Evolutionary conservation across 2,329 filamentous ascomycete genomes (phyloP), one percentile per base, ranked within the genome.

Genomic region (Trichophyton verrucosum): DNA sequence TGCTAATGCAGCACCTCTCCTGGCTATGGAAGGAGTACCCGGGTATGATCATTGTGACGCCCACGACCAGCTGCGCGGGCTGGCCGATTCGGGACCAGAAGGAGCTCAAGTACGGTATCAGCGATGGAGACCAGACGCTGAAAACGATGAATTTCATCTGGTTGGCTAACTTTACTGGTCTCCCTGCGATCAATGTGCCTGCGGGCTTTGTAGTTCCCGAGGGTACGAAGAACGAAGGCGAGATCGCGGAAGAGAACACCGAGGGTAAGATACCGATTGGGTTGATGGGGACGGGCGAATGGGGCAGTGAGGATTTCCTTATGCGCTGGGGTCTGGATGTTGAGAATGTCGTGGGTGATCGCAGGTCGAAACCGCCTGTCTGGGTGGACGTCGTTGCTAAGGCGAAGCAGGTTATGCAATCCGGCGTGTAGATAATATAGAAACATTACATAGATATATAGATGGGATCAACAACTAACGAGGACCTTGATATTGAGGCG

Each of bases 111-210:
- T 72, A 77, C 61, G 89, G 89, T 3, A 76, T 87, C 65, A 84
- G 78, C 47, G 85, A 94, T 71, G 84, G 80, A 0, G 89, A 92
- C 71, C 77, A 74, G 65, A 83, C 82, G 20, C 74, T 92, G 33
- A 77, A 80, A 42, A 86, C 81, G 68, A 92, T 94, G 88, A 82
- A 84, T 71, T 94, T 88, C 72, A 83, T 87, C 4, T 92, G 87
- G 81, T 73, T 92, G 36, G 86, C 89, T 4, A 95, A 95, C 73
- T 83, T 88, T 65, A 82, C 80, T 0, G 89, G 89, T 0, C 82
- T 84, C 33, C 89, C 89, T 0, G 83, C 86, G 0, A 78, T 91
- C 3, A 82, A 79, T 42, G 82, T 82, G 13, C 88, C 89, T 0
- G 82, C 88, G 4, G 89, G 87, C 1, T 92, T 88, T 72, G 81